Base-by-base conservation (phyloP, 2,329 filamentous ascomycete species). In the Colletotrichum theobromicola region DNA sequence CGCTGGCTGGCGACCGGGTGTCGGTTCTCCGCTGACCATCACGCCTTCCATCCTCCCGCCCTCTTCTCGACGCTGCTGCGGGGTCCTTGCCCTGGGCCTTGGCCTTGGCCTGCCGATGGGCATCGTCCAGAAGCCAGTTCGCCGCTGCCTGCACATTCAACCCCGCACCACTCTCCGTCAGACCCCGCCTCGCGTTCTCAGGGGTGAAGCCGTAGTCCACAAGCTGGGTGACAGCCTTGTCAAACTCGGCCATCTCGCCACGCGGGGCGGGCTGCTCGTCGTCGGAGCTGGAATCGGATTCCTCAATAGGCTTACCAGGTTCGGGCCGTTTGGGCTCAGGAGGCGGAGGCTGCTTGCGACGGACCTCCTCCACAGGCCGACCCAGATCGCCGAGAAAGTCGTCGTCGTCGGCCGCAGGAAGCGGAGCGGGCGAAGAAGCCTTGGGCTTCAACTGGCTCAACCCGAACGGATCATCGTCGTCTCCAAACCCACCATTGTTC, bases 201-300 rank as follows among this genome's bases (percentile, higher is more conserved):
- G 92, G 90, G 0, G 95, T 92, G 79, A 99, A 99, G 1, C 97
- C 97, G 91, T 98, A 98, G 78, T 98, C 96, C 4, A 98, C 92
- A 30, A 99, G 86, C 82, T 98, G 95, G 12, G 94, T 95, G 30
- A 98, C 91, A 12, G 95, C 94, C 77, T 90, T 91, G 80, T 98
- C 95, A 72, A 93, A 92, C 2, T 84, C 77, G 74, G 87, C 83
- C 77, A 83, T 68, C 75, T 74, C 77, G 37, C 77, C 73, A 24
- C 70, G 62, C 70, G 76, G 28, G 69, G 74, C 50, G 67, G 79
- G 80, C 18, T 81, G 81, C n/a, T 89, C 88, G 4, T 86, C 86
- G 57, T 88, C 84, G 30, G 85, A 85, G 77, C 86, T 85, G 26
- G 86, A 86, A 35, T 88, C 87, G 1, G 84, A 85, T 35, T 84